Percentiles rank a stretch among this genome's conserved stretches.
phyloP scores from a whole-genome alignment of 2,329 filamentous ascomycete species.

The Sclerotinia minor region DNA sequence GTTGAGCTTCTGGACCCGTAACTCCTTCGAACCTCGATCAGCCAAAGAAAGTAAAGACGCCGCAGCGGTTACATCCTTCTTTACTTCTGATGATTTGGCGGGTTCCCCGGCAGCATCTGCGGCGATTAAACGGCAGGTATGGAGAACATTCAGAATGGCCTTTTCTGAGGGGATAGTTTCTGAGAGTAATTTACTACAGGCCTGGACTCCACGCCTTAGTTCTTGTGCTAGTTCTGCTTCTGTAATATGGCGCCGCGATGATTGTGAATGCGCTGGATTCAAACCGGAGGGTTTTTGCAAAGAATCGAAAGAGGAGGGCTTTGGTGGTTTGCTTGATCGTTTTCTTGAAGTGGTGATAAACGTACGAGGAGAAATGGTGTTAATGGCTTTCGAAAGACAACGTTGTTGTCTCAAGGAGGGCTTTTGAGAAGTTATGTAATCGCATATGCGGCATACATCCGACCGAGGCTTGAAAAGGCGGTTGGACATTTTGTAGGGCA shows the following conservation, averaged over 20 bases:
- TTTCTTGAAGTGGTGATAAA: constrained; percentile 33
- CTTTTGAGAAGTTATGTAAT: constrained; percentile 40
- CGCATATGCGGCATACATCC: constrained; percentile 50
- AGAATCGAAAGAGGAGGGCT: neutral
- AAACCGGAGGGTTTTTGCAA: neutral
- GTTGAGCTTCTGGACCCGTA: constrained; percentile 29
- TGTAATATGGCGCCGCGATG: constrained; percentile 21
- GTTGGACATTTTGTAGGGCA: constrained; percentile 44
- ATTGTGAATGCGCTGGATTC: constrained; percentile 4
- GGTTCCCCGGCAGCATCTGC: constrained; percentile 34
- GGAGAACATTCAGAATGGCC: constrained; percentile 31
- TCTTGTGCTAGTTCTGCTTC: constrained; percentile 32
- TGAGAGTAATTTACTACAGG: constrained; percentile 33
- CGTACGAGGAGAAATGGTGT: constrained; percentile 26
- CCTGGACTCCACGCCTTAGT: constrained; percentile 31
- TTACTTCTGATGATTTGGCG: constrained; percentile 25
- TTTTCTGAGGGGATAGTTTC: constrained; percentile 34
- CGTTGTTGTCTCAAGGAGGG: constrained; percentile 23
- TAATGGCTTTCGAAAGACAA: constrained; percentile 28
- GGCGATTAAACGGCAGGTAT: constrained; percentile 34
- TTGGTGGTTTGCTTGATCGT: constrained; percentile 14
- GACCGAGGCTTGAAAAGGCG: constrained; percentile 38
- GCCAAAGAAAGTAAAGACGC: constrained; percentile 55
- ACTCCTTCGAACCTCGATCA: constrained; percentile 33
- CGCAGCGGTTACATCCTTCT: constrained; percentile 45